Conservation (phyloP, 768 basidiomycete species). For the Leccinum subtestaceum region DNA sequence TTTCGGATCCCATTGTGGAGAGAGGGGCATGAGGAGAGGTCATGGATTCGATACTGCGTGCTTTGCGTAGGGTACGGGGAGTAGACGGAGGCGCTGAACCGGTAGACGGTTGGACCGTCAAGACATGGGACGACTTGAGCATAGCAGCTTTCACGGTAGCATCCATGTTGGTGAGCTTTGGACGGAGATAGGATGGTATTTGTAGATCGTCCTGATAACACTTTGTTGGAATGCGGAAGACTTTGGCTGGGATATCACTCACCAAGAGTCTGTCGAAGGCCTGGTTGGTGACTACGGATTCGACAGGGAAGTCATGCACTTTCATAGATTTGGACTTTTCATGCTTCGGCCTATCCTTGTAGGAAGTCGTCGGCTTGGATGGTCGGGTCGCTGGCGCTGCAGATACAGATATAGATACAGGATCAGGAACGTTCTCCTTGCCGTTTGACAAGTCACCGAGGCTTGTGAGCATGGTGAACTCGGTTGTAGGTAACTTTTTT, state of each 20-base stretch:
- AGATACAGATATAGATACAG: slow-evolving; percentile 32
- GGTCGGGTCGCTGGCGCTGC: slow-evolving; percentile 30
- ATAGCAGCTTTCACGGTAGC: slow-evolving; percentile 86
- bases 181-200: slow-evolving; percentile 74
- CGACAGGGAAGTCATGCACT: slow-evolving; percentile 36
- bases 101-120: slow-evolving; percentile 43
- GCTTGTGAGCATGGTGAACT: slow-evolving; percentile 69
- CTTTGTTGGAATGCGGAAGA: neutral
- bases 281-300: slow-evolving; percentile 48
- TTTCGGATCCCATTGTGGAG: slow-evolving; percentile 38
- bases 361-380: slow-evolving; percentile 9
- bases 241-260: slow-evolving; percentile 24
- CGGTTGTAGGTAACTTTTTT: slow-evolving; percentile 60
- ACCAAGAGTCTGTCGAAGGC: slow-evolving; percentile 85
- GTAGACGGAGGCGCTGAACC: slow-evolving; percentile 37
- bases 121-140: slow-evolving; percentile 78
- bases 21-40: slow-evolving; percentile 30
- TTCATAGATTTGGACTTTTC: slow-evolving; percentile 48
- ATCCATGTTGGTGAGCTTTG: slow-evolving; percentile 80
- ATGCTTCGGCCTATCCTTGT: slow-evolving; percentile 34
- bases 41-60: slow-evolving; percentile 72
- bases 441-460: slow-evolving; percentile 49
- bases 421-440: slow-evolving; percentile 67
- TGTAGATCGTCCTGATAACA: slow-evolving; percentile 77
- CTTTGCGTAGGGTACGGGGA: slow-evolving; percentile 60